Evolutionary conservation across 192 early-diverging fungal genomes (phyloP).

Genomic region (Podila verticillata): DNA sequence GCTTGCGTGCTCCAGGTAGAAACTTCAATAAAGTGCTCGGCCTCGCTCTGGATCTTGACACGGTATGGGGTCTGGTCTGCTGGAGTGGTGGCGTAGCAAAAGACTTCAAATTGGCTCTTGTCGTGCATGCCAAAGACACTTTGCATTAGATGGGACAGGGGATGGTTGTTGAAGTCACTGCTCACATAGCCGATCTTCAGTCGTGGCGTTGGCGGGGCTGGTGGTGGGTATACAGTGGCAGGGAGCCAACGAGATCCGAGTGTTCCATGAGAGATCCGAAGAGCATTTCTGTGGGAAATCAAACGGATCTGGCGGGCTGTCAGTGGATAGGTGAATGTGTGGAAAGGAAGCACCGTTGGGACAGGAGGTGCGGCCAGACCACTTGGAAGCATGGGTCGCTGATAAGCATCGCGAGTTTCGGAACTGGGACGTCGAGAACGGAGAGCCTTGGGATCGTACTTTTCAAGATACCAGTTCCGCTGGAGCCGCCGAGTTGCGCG

Average conservation of each 20-base stretch:
- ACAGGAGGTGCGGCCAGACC: conserved; percentile 68
- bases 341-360: conserved; percentile 92
- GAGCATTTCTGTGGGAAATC: conserved; percentile 86
- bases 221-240: conserved; percentile 76
- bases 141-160: conserved; percentile 93
- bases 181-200: conserved; percentile 89
- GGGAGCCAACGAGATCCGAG: conserved; percentile 62
- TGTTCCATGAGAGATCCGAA: conserved; percentile 79
- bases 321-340: conserved; percentile 95
- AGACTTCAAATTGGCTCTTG: conserved; percentile 72
- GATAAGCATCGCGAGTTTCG: conserved; percentile 13
- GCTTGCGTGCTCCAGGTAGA: conserved; percentile 73
- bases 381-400: conserved; percentile 43
- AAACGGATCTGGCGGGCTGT: conserved; percentile 84
- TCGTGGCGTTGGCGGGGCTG: conserved; percentile 71
- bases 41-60: conserved; percentile 74
- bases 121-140: conserved; percentile 95
- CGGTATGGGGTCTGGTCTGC: conserved; percentile 83
- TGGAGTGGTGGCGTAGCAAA: conserved; percentile 87
- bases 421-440: conserved; percentile 15
- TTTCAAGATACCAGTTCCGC: conserved; percentile 73
- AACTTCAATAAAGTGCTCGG: conserved; percentile 86
- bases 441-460: conserved; percentile 27
- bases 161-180: conserved; percentile 95
- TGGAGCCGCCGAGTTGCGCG: conserved; percentile 67